Percentiles rank a stretch among this genome's conserved stretches.
phyloP scores from a whole-genome alignment of 345 rosid species.

The Salix dunnii region DNA sequence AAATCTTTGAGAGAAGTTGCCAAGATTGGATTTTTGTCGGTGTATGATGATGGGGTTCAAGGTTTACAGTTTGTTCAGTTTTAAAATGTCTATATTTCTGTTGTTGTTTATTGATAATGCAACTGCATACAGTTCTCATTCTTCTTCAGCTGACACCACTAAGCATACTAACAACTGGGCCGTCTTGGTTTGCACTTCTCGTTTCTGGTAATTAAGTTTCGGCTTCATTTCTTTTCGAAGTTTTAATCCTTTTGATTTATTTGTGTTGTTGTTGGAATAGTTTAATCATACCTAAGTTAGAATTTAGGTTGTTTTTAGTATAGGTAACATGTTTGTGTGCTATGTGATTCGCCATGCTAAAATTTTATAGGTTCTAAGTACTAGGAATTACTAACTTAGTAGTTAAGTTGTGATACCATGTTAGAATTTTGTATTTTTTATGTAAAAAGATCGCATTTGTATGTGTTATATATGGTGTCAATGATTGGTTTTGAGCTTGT shows the following conservation, averaged over 20 bases:
- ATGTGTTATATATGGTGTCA: neutral
- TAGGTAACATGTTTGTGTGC: neutral
- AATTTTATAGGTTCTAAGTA: neutral
- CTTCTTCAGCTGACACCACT: conserved; percentile 58
- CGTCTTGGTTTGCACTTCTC: conserved; percentile 95
- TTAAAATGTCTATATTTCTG: neutral
- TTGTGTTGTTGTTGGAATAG: neutral
- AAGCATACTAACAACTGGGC: conserved; percentile 99
- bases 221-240: neutral
- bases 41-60: conserved; percentile 7
- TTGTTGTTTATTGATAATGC: conserved; percentile 3
- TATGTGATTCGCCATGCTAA: neutral
- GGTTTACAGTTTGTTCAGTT: neutral
- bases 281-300: neutral
- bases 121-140: conserved; percentile 15
- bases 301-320: neutral
- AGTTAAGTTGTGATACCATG: neutral
- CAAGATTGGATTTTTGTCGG: too few relatives aligned
- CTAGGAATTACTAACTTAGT: neutral
- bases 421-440: neutral
- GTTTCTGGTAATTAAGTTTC: conserved; percentile 61
- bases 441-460: neutral
- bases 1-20: neutral
- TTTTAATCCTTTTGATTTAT: neutral
- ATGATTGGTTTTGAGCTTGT: neutral